Percentiles rank a stretch among this genome's conserved stretches.
Conservation (phyloP, 2,329 filamentous ascomycete genomes). For the Fusarium pseudonygamai region DNA sequence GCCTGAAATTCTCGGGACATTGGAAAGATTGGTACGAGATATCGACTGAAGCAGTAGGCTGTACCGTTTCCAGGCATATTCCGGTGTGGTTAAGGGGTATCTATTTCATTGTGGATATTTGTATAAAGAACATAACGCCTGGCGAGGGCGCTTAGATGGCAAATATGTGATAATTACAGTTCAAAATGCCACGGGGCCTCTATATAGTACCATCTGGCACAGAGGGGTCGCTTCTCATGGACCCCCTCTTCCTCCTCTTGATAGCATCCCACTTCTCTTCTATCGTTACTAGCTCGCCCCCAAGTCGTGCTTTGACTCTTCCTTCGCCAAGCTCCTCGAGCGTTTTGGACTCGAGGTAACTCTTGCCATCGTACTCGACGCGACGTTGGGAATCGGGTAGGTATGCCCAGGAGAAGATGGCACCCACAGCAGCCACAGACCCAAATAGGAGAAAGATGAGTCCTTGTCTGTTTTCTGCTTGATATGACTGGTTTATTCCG, state of each 20-base stretch:
- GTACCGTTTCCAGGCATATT: not conserved
- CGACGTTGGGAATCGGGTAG: constrained; percentile 59
- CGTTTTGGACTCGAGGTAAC: constrained; percentile 55
- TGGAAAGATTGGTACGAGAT: not conserved
- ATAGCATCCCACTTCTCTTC: constrained; percentile 55
- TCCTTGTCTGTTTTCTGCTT: constrained; percentile 54
- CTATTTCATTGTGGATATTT: not conserved
- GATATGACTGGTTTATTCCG: constrained; percentile 58
- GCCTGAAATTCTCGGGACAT: not conserved
- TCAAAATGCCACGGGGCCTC: not conserved
- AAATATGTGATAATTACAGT: not conserved
- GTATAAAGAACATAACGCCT: constrained; percentile 2
- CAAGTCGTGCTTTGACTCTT: constrained; percentile 53
- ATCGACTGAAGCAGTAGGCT: not conserved
- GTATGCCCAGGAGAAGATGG: constrained; percentile 62
- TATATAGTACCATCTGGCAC: constrained; percentile 36
- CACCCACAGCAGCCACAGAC: constrained; percentile 59
- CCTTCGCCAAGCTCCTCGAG: constrained; percentile 63
- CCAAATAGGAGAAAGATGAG: constrained; percentile 62
- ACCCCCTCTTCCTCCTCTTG: constrained; percentile 46
- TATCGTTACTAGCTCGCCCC: constrained; percentile 57
- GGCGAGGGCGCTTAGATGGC: not conserved
- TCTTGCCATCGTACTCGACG: constrained; percentile 49
- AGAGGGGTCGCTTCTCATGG: constrained; percentile 37
- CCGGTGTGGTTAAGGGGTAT: constrained; percentile 9